Base-by-base conservation (phyloP, 2,329 filamentous ascomycete species). In the Teratosphaeria epicoccoides region DNA sequence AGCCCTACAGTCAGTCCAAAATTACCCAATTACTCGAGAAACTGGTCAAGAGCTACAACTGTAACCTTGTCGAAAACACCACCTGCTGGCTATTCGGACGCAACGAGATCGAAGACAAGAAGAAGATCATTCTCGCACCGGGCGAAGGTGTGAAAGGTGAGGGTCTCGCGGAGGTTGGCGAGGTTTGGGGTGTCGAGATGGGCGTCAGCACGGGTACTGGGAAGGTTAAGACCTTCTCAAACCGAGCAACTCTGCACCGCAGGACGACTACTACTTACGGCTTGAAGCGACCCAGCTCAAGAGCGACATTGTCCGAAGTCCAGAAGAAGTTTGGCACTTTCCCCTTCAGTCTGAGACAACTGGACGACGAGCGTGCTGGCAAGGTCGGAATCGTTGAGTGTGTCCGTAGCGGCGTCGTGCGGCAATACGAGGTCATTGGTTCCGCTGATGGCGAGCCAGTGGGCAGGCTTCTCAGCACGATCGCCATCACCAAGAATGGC, bases 151-250 rank as follows among this genome's bases (percentile, higher is more conserved):
- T 86, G 67, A 94, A 89, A 76, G 91, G 91, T 52, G 93, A 98
- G 56, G 93, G 93, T 66, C 72, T 82, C 52, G 87, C 93, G 52
- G 91, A 94, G 66, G 75, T 95, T 52, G 85, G 88, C 60, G 93
- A 98, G 70, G 90, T 95, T 55, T 98, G 93, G 93, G 93, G 93
- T 71, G 88, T 98, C 51, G 93, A 98, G 78, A 83, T 96, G 68
- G 91, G 91, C 62, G 82, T 98, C 67, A 93, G 87, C 72, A 76
- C 93, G 63, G 90, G 90, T 59, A 84, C 82, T 56, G 93, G 93
- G 69, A 98, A 98, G 79, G 86, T 95, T 72, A 98, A 97, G 84
- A 84, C 78, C 61, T 77, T 95, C 55, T 83, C 88, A 66, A 85
- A 94, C 73, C 83, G 93, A 58, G 76, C 93, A 49, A 98, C 93